Evolutionary conservation across 2,329 filamentous ascomycete species (phyloP).

Genomic region (Meredithiella fracta): DNA sequence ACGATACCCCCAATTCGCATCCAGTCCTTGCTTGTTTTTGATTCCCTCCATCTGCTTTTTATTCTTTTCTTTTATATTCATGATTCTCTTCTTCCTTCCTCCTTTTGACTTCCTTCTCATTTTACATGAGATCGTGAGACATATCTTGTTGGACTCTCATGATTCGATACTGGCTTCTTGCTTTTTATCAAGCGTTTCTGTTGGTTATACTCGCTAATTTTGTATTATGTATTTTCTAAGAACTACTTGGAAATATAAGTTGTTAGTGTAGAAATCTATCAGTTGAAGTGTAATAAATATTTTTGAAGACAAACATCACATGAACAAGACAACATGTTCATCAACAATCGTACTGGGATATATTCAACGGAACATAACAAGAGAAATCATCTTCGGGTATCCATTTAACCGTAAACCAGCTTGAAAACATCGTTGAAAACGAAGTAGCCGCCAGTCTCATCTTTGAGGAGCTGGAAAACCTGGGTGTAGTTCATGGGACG

Average conservation of each 20-base stretch:
- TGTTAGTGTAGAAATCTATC: background rate
- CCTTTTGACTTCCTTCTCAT: background rate
- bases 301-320: background rate
- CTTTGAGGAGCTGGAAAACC: constrained; percentile 67
- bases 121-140: background rate
- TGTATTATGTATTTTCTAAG: too few species aligned
- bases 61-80: background rate
- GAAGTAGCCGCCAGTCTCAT: constrained; percentile 52
- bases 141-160: too few species aligned
- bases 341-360: background rate
- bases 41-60: background rate
- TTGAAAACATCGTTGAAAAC: constrained; percentile 94
- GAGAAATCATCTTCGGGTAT: background rate
- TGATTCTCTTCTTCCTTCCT: background rate
- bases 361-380: background rate
- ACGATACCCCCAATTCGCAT: background rate
- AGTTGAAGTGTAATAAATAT: background rate
- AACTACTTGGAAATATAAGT: background rate
- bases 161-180: too few species aligned
- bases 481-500: constrained; percentile 85
- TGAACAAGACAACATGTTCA: background rate
- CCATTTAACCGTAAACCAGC: constrained; percentile 50
- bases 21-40: background rate
- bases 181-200: background rate
- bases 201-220: background rate